Conservation (phyloP, 208 protist species). For the Crithidia bombi region DNA sequence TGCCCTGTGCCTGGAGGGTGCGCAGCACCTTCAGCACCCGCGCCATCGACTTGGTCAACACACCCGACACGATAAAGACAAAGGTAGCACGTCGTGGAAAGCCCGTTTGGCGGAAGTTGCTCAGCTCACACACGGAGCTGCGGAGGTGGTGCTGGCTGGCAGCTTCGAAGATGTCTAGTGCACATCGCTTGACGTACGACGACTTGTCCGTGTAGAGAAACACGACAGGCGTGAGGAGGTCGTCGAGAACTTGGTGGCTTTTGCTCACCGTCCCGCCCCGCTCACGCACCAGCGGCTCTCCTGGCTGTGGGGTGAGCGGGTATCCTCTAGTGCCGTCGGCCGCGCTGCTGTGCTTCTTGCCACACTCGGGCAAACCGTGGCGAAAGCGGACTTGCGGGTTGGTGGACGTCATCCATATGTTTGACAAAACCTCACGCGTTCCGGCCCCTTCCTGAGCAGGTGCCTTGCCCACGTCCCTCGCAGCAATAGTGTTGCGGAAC, state of each 20-base stretch:
- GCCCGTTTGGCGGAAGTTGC: conserved; percentile 42
- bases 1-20: conserved; percentile 24
- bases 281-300: neutral
- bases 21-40: conserved; percentile 39
- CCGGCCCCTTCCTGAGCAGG: too few relatives aligned
- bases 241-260: conserved; percentile 22
- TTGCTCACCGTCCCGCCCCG: conserved; percentile 7
- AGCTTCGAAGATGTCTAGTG: conserved; percentile 36
- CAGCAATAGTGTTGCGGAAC: conserved; percentile 7
- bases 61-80: conserved; percentile 55
- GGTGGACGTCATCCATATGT: too few relatives aligned
- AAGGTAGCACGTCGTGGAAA: conserved; percentile 54
- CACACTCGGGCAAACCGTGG: neutral
- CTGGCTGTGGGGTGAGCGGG: conserved; percentile 1
- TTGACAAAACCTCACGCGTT: too few relatives aligned
- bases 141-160: conserved; percentile 40
- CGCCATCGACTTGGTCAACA: conserved; percentile 47
- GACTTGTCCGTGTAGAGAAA: conserved; percentile 51
- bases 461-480: too few relatives aligned
- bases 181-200: conserved; percentile 28
- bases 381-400: too few relatives aligned
- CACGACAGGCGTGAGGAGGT: conserved; percentile 48
- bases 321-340: neutral
- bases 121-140: conserved; percentile 43
- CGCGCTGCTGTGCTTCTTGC: neutral